Conservation (phyloP, 805 yeast genomes). For the Candida schatavii region DNA sequence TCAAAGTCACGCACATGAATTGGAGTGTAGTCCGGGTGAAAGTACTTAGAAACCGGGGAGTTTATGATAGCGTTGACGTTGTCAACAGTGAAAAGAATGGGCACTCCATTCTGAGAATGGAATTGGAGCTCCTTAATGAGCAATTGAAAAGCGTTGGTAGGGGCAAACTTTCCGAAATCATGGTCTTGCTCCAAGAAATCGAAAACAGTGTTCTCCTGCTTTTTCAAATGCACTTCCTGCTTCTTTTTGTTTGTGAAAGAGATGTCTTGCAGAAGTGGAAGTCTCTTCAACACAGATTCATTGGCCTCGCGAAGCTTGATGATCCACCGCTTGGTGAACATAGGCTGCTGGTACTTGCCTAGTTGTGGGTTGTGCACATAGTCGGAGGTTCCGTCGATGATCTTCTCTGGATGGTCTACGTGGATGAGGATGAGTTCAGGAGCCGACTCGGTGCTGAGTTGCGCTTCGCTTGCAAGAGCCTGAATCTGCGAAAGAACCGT, state of each 20-base stretch:
- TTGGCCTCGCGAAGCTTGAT: conserved; percentile 41
- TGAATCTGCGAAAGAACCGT: conserved; percentile 68
- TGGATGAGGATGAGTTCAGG: conserved; percentile 48
- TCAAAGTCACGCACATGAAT: conserved; percentile 64
- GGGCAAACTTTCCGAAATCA: conserved; percentile 37
- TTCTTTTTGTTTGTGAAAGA: conserved; percentile 29
- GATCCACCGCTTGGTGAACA: conserved; percentile 63
- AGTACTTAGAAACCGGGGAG: conserved; percentile 56
- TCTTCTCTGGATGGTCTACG: conserved; percentile 55
- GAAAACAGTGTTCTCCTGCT: conserved; percentile 34
- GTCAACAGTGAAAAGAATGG: conserved; percentile 71
- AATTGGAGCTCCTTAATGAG: conserved; percentile 53
- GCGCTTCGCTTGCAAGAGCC: conserved; percentile 44
- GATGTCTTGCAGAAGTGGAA: conserved; percentile 34
- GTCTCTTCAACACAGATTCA: conserved; percentile 29
- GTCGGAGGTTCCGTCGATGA: conserved; percentile 74
- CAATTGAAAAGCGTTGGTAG: conserved; percentile 49
- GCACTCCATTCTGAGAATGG: conserved; percentile 42
- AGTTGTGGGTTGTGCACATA: conserved; percentile 52
- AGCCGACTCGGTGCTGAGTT: conserved; percentile 22
- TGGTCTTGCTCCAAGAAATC: conserved; percentile 43
- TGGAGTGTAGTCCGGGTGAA: conserved; percentile 50
- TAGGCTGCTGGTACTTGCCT: conserved; percentile 68
- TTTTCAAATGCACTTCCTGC: conserved; percentile 28
- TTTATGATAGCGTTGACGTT: conserved; percentile 64